phyloP scores from a whole-genome alignment of 2,329 filamentous ascomycete genomes.

The Colletotrichum cordylinicola region DNA sequence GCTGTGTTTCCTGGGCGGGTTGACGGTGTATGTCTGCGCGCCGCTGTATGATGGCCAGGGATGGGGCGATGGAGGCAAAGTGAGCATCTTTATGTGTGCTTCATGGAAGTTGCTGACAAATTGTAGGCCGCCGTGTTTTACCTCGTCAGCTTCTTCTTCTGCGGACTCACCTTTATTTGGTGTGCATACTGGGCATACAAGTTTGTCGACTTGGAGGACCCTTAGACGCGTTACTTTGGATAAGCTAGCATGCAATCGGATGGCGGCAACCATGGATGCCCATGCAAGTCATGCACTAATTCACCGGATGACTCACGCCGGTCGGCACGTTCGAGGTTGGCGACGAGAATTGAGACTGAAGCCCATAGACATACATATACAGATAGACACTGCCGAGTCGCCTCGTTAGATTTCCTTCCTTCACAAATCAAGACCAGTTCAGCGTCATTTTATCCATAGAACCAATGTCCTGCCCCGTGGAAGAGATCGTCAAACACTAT shows the following conservation, averaged over 20 bases:
- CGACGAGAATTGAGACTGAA: not conserved
- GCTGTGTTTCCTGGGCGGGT: constrained; percentile 26
- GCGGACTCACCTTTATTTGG: constrained; percentile 26
- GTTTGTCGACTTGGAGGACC: constrained; percentile 26
- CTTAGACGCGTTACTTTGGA: not conserved
- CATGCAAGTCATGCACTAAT: not conserved
- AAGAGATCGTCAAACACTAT: constrained; percentile 32
- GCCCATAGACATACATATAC: not conserved
- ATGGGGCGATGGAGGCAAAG: constrained; percentile 23
- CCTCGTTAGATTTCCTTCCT: not conserved
- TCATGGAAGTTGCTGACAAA: not conserved
- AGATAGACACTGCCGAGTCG: not conserved
- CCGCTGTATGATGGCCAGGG: constrained; percentile 26
- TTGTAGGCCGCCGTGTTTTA: constrained; percentile 26
- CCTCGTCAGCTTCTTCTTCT: constrained; percentile 22
- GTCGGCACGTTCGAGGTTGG: not conserved
- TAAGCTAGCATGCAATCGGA: not conserved
- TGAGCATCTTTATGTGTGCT: not conserved
- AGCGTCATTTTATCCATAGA: not conserved
- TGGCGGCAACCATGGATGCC: not conserved
- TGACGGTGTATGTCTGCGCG: constrained; percentile 28
- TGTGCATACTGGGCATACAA: constrained; percentile 33
- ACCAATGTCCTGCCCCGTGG: constrained; percentile 20
- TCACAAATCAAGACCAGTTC: not conserved
- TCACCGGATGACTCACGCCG: constrained; percentile 19